Evolutionary conservation across 1,284 basidiomycete species (phyloP).

Genomic region (Rhodotorula glutinis): DNA sequence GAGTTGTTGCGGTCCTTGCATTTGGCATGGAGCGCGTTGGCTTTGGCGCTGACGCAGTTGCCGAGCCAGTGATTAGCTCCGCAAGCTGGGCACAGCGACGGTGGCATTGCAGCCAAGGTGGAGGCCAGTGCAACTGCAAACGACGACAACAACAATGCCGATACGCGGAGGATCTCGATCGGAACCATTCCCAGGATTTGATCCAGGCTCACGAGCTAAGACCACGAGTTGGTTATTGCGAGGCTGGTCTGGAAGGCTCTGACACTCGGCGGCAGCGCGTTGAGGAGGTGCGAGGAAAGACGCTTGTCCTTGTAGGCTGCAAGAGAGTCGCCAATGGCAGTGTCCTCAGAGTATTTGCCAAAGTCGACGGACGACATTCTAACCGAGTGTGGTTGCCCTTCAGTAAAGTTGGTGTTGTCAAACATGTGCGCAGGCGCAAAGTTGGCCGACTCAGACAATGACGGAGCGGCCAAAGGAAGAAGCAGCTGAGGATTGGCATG

Average conservation of each 20-base stretch:
- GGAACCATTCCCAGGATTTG: constrained; percentile 1
- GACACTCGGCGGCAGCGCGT: background rate
- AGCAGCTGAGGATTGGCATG: too few species aligned
- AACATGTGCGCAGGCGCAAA: too few species aligned
- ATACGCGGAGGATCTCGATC: constrained; percentile 8
- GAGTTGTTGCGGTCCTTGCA: background rate
- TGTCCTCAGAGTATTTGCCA: too few species aligned
- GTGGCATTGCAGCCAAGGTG: background rate
- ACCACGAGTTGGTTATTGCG: background rate
- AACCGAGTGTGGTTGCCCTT: too few species aligned
- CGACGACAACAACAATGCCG: background rate
- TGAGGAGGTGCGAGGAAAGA: constrained; percentile 8
- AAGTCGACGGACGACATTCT: too few species aligned
- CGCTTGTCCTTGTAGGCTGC: background rate
- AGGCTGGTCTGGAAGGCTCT: background rate
- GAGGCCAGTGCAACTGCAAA: background rate
- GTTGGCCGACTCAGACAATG: too few species aligned
- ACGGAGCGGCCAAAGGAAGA: too few species aligned
- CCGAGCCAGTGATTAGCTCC: background rate
- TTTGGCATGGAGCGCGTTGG: background rate
- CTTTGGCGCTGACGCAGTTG: background rate
- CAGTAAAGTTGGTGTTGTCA: too few species aligned
- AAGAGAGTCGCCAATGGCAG: too few species aligned
- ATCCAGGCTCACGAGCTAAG: background rate
- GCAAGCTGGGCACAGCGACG: constrained; percentile 1